These are phyloP conservation scores for Neofusicoccum ribis DNA, from an alignment of 2,329 filamentous ascomycete species.

Conservation along the genomic window DNA sequence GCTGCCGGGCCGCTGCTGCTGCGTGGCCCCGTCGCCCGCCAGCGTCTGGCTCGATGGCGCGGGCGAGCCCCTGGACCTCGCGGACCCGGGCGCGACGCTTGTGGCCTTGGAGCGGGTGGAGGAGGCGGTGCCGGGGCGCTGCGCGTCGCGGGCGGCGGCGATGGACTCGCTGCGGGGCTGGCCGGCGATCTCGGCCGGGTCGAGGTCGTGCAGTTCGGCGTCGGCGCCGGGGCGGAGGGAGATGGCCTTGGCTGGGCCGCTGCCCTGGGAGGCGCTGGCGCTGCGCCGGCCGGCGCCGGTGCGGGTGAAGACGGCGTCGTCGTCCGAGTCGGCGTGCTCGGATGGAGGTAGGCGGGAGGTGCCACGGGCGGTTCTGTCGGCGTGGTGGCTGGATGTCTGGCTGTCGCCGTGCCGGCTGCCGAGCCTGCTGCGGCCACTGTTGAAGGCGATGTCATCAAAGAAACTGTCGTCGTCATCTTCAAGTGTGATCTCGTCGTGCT, in stretches of 20 bases:
- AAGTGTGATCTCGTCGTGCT: conserved; percentile 75
- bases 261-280: background rate
- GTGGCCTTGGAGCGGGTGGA: conserved; percentile 24
- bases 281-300: background rate
- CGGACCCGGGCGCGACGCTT: conserved; percentile 20
- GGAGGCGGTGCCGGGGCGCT: background rate
- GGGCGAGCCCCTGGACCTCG: background rate
- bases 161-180: conserved; percentile 22
- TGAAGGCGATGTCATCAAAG: background rate
- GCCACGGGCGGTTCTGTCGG: background rate
- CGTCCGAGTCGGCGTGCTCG: conserved; percentile 34
- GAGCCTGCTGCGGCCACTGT: background rate
- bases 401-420: conserved; percentile 21
- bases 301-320: conserved; percentile 25
- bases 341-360: background rate
- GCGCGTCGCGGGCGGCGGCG: background rate
- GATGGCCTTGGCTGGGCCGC: background rate
- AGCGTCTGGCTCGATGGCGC: conserved; percentile 19
- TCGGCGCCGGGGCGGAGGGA: background rate
- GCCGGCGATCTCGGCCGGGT: conserved; percentile 34
- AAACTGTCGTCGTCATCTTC: conserved; percentile 25
- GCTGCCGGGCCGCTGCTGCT: conserved; percentile 26
- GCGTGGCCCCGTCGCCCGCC: conserved; percentile 24
- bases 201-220: conserved; percentile 37
- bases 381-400: background rate